Conservation (phyloP, 306 rosid genomes). For the Lithocarpus polystachyus region DNA sequence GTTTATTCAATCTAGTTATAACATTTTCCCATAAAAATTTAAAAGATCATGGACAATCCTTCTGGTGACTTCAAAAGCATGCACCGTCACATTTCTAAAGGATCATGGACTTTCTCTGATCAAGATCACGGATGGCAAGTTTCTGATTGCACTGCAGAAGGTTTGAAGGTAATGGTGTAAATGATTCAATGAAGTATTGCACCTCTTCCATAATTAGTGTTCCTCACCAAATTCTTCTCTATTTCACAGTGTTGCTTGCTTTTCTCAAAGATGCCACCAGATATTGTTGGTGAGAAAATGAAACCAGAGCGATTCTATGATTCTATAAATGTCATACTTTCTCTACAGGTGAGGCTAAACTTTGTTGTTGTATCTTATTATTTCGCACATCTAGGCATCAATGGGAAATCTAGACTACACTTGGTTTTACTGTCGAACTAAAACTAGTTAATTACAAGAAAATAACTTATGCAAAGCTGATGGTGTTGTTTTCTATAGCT, state of each 20-base stretch:
- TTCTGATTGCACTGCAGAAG: slow-evolving; percentile 83
- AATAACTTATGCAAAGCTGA: too few species aligned
- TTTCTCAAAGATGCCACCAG: slow-evolving; percentile 48
- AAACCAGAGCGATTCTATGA: slow-evolving; percentile 51
- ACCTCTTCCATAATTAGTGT: not conserved
- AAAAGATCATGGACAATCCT: slow-evolving; percentile 53
- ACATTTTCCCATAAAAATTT: not conserved
- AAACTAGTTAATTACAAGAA: too few species aligned
- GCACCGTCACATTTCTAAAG: slow-evolving; percentile 78
- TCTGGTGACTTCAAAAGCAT: slow-evolving; percentile 58
- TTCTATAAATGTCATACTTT: slow-evolving; percentile 56
- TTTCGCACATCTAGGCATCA: not conserved
- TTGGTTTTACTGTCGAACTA: not conserved
- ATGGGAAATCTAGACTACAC: not conserved
- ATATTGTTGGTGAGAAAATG: slow-evolving; percentile 69
- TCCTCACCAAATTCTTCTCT: not conserved
- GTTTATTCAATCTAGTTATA: not conserved
- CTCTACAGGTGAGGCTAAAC: slow-evolving; percentile 50
- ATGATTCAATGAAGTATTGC: not conserved
- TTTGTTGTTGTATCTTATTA: not conserved
- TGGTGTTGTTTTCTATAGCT: too few species aligned
- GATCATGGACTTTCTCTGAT: slow-evolving; percentile 79
- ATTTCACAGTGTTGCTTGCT: slow-evolving; percentile 60
- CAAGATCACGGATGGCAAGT: slow-evolving; percentile 88
- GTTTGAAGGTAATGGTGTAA: slow-evolving; percentile 43